Percentiles rank a stretch among this genome's conserved stretches.
Evolutionary conservation across 106 monocot genomes (phyloP).

Genomic region (Platanthera zijinensis): DNA sequence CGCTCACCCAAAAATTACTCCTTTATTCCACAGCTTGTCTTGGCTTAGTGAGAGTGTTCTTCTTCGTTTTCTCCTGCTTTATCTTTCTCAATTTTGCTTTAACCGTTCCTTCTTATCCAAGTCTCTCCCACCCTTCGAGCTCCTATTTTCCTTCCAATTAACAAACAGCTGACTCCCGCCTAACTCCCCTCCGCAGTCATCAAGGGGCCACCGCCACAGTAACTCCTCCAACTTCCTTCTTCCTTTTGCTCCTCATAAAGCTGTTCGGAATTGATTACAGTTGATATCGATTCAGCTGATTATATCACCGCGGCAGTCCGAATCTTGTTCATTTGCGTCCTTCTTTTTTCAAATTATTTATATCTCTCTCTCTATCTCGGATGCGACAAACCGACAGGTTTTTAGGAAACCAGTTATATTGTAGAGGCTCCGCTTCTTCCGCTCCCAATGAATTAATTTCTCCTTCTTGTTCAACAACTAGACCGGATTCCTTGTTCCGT

Average conservation of each 20-base stretch:
- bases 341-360: not conserved
- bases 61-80: not conserved
- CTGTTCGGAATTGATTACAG: not conserved
- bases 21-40: too few species aligned
- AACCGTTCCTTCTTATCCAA: not conserved
- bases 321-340: not conserved
- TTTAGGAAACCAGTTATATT: not conserved
- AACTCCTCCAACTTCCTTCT: not conserved
- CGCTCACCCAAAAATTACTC: too few species aligned
- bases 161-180: not conserved
- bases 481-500: not conserved
- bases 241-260: not conserved
- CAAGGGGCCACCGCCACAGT: not conserved
- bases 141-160: not conserved
- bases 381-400: constrained; percentile 3
- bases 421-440: not conserved
- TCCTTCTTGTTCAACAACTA: not conserved
- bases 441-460: not conserved
- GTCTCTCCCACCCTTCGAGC: not conserved
- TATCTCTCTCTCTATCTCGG: not conserved
- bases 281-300: constrained; percentile 29
- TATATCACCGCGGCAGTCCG: constrained; percentile 7
- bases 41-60: too few species aligned
- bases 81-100: constrained; percentile 2
- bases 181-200: constrained; percentile 5